These are phyloP conservation scores for Dryas alaskensis DNA, from an alignment of 306 rosid species.

Conservation along the genomic window DNA sequence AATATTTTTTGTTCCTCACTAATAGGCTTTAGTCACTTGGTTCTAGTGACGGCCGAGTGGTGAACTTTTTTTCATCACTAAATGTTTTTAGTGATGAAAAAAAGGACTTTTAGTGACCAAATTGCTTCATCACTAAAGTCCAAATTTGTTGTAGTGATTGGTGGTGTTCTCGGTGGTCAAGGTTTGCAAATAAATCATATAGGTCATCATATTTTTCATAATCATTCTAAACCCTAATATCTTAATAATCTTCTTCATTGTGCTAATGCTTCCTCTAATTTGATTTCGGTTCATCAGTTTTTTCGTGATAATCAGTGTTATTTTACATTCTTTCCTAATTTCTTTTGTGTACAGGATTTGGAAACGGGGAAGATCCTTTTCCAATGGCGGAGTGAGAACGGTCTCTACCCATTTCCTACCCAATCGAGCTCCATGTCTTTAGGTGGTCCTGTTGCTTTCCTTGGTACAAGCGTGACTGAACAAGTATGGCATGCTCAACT, in stretches of 20 bases:
- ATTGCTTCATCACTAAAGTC: too few relatives aligned
- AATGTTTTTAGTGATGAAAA: too few relatives aligned
- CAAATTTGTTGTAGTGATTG: neutral
- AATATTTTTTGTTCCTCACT: too few relatives aligned
- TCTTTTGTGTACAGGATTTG: neutral
- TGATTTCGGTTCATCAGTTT: neutral
- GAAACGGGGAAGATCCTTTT: neutral
- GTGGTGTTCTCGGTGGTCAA: neutral
- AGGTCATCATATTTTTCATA: neutral
- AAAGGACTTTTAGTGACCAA: too few relatives aligned
- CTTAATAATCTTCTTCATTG: neutral
- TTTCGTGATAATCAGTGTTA: neutral
- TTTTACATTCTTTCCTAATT: neutral
- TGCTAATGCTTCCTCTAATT: neutral
- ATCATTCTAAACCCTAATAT: too few relatives aligned
- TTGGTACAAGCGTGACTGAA: neutral
- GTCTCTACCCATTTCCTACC: neutral
- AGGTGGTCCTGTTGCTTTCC: neutral
- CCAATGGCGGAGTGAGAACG: neutral
- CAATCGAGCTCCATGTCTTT: neutral
- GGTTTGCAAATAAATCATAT: neutral
- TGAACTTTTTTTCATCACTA: too few relatives aligned
- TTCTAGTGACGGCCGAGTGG: too few relatives aligned
- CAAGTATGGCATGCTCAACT: neutral
- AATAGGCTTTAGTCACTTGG: too few relatives aligned